These are phyloP conservation scores for Basipetospora chlamydospora DNA, from an alignment of 2,329 filamentous ascomycete genomes.

Conservation along the genomic window DNA sequence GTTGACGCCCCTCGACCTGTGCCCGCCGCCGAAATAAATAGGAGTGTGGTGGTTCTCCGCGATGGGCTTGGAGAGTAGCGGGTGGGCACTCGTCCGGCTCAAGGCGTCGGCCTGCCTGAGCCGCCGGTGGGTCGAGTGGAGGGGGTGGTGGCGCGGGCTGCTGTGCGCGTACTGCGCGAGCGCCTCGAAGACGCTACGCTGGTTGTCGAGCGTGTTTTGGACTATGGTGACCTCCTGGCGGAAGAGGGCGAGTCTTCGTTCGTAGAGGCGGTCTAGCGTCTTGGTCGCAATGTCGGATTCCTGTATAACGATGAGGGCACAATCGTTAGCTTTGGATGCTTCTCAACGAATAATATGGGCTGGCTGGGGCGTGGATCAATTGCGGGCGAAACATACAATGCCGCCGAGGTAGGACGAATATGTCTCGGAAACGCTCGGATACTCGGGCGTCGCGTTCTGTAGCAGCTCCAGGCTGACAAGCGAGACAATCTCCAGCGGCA, in stretches of 20 bases:
- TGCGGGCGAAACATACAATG: conserved; percentile 18
- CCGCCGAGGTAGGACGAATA: conserved; percentile 27
- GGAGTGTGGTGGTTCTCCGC: too few species aligned
- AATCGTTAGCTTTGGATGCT: too few species aligned
- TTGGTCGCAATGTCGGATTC: conserved; percentile 25
- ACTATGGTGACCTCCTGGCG: conserved; percentile 26
- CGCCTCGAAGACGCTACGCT: conserved; percentile 9
- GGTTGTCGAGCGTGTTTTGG: conserved; percentile 18
- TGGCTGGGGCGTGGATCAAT: too few species aligned
- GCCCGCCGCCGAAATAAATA: too few species aligned
- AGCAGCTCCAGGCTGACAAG: conserved; percentile 24
- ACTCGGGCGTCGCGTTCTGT: conserved; percentile 6
- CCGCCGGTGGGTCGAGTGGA: background rate
- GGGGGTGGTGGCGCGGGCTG: background rate
- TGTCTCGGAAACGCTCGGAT: conserved; percentile 19
- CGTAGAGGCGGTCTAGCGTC: conserved; percentile 24
- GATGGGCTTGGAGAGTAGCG: too few species aligned
- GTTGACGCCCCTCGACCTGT: too few species aligned
- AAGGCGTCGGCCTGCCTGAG: conserved; percentile 10
- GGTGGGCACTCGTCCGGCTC: too few species aligned
- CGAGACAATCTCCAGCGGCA: conserved; percentile 27
- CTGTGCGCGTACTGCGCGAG: background rate
- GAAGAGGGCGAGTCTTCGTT: conserved; percentile 24
- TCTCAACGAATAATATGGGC: conserved; percentile 8
- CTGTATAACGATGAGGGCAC: conserved; percentile 10